These are phyloP conservation scores for Plectosphaerella sp. DNA, from an alignment of 2,329 filamentous ascomycete species.

Conservation along the genomic window DNA sequence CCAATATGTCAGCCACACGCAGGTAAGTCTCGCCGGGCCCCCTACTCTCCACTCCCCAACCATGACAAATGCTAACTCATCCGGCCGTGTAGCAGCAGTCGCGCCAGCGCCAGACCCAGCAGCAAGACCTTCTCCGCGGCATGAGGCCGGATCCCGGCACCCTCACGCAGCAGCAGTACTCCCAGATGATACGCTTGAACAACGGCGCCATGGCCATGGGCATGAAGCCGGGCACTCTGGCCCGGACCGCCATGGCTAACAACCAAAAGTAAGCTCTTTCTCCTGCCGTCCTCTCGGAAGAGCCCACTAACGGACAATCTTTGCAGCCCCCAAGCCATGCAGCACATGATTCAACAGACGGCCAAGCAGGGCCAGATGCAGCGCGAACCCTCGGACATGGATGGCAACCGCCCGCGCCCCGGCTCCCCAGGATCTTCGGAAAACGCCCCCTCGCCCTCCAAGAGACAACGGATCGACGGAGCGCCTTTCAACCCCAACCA, in stretches of 20 bases:
- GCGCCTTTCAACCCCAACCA: conserved; percentile 69
- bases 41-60: background rate
- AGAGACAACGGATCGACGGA: conserved; percentile 75
- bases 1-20: conserved; percentile 77
- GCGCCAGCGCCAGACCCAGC: conserved; percentile 68
- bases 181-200: conserved; percentile 64
- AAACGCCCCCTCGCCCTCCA: conserved; percentile 87
- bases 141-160: conserved; percentile 55
- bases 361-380: conserved; percentile 80
- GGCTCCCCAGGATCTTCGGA: conserved; percentile 80
- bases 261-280: conserved; percentile 65
- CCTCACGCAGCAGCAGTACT: conserved; percentile 47
- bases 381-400: conserved; percentile 80
- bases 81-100: conserved; percentile 51
- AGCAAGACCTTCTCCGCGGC: conserved; percentile 72
- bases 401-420: conserved; percentile 75
- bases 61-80: background rate
- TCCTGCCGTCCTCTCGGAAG: background rate
- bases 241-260: conserved; percentile 74
- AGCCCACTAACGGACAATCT: conserved; percentile 7
- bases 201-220: conserved; percentile 50
- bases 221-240: conserved; percentile 58
- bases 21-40: conserved; percentile 49
- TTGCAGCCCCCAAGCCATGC: conserved; percentile 62
- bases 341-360: conserved; percentile 55